Evolutionary conservation across 345 rosid species (phyloP).

Genomic region (Aegle marmelos): DNA sequence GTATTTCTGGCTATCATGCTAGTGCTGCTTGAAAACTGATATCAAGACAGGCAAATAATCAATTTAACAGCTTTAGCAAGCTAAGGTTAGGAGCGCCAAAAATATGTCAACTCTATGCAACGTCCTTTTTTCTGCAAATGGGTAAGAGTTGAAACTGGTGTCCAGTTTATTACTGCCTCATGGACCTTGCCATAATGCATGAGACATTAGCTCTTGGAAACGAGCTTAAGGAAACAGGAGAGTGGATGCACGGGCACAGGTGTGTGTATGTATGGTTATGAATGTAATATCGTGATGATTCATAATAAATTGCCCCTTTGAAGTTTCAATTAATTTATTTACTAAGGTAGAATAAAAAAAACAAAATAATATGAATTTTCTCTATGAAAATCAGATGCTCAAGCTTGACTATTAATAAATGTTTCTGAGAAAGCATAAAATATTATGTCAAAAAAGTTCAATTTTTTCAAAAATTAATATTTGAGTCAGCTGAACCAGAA

Average conservation of each 20-base stretch:
- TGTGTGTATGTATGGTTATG: neutral
- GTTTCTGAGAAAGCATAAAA: neutral
- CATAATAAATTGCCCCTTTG: neutral
- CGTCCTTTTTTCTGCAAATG: neutral
- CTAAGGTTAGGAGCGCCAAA: neutral
- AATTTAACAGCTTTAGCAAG: slow-evolving; percentile 1
- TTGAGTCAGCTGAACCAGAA: neutral
- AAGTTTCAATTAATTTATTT: neutral
- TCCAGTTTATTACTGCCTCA: neutral
- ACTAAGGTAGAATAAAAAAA: neutral
- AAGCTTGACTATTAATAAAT: neutral
- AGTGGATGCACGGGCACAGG: neutral
- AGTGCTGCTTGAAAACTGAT: neutral
- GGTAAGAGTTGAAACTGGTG: neutral
- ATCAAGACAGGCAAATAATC: neutral
- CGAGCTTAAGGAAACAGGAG: neutral
- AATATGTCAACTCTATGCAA: neutral
- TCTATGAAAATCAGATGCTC: neutral
- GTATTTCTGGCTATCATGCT: neutral
- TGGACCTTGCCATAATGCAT: neutral
- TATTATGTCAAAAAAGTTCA: neutral
- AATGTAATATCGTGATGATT: neutral
- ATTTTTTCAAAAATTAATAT: neutral
- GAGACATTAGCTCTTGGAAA: neutral
- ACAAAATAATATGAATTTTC: neutral